A percentile compares a stretch with the other conserved stretches of the same genome.
These are phyloP conservation scores for Asterophora parasitica DNA, from an alignment of 768 basidiomycete species.

Conservation along the genomic window DNA sequence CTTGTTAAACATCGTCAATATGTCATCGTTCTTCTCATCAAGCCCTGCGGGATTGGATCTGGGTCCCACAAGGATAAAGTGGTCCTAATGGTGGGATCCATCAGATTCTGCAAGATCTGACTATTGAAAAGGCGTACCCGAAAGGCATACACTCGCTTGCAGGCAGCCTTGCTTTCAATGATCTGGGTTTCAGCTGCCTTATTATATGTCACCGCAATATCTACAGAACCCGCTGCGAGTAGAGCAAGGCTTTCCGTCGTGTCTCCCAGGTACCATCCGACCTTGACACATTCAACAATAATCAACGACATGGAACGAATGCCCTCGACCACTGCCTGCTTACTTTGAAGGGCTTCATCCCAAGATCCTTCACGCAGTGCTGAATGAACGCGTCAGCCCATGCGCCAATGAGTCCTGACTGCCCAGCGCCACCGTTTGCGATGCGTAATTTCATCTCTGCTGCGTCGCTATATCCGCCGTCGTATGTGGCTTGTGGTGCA, in stretches of 20 bases:
- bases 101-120: neutral
- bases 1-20: conserved; percentile 42
- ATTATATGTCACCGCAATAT: conserved; percentile 51
- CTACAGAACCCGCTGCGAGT: conserved; percentile 37
- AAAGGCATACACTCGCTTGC: conserved; percentile 38
- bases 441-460: conserved; percentile 14
- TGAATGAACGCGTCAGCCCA: conserved; percentile 18
- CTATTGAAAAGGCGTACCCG: conserved; percentile 39
- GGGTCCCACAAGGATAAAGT: conserved; percentile 49
- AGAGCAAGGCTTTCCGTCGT: conserved; percentile 45
- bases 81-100: conserved; percentile 31
- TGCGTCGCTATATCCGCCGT: conserved; percentile 12
- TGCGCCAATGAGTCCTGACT: conserved; percentile 17
- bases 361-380: conserved; percentile 9
- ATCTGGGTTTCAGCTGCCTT: conserved; percentile 42
- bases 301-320: neutral
- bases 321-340: neutral
- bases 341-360: conserved; percentile 11
- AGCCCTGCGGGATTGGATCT: conserved; percentile 41
- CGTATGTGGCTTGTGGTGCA: conserved; percentile 11
- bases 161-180: conserved; percentile 25
- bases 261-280: conserved; percentile 55
- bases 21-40: conserved; percentile 21
- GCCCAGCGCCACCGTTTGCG: conserved; percentile 18
- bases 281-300: conserved; percentile 23